A percentile compares a stretch with the other conserved stretches of the same genome.
Evolutionary conservation across 2,329 filamentous ascomycete species (phyloP).

Genomic region (Arthrobotrys sphaeroides): DNA sequence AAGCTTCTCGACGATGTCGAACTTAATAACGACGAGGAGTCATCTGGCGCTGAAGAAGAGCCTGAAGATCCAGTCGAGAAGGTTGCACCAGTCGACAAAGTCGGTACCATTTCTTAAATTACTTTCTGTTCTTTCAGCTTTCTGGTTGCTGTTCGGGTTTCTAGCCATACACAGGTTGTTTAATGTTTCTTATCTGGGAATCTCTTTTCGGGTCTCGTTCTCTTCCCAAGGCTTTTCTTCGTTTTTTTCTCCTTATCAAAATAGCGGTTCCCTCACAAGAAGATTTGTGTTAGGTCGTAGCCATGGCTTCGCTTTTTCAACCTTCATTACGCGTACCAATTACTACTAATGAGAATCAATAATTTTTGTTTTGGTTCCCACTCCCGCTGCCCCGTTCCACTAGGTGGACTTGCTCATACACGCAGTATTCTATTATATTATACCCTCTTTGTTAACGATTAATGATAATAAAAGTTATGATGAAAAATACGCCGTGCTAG

Average conservation of each 20-base stretch:
- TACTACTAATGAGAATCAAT: slow-evolving; percentile 2
- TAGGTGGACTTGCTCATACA: background rate
- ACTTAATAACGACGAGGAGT: slow-evolving; percentile 58
- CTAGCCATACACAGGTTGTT: background rate
- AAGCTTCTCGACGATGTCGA: slow-evolving; percentile 62
- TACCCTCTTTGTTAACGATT: background rate
- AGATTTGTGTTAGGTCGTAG: slow-evolving; percentile 18
- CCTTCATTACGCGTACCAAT: background rate
- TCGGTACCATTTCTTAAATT: background rate
- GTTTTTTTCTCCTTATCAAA: too few species aligned
- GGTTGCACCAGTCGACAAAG: background rate
- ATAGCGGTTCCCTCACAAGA: slow-evolving; percentile 19
- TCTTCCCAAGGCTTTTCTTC: background rate
- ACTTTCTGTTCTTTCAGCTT: background rate
- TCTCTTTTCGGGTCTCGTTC: background rate
- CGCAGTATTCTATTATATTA: background rate
- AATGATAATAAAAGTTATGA: slow-evolving; percentile 13
- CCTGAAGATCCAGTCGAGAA: slow-evolving; percentile 11
- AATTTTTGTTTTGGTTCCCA: background rate
- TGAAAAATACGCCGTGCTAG: background rate
- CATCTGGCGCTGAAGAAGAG: slow-evolving; percentile 20
- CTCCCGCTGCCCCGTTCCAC: background rate
- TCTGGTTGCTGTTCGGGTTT: background rate
- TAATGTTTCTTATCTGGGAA: background rate
- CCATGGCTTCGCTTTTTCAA: background rate